These are phyloP conservation scores for Sporodiniella umbellata DNA, from an alignment of 371 early-diverging fungal species.

Conservation along the genomic window DNA sequence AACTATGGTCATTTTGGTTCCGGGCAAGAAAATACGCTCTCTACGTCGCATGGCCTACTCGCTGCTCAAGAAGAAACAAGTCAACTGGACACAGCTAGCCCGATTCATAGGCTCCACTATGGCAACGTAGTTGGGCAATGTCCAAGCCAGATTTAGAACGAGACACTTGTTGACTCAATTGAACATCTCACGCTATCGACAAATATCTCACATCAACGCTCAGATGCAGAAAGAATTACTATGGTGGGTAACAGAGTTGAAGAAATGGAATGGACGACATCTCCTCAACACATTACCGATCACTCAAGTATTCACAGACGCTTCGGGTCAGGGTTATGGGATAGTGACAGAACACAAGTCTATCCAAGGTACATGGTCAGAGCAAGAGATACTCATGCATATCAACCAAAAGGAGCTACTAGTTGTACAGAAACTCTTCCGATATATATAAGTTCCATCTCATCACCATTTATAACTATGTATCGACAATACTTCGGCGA, in stretches of 20 bases:
- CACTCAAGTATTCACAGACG: slow-evolving; percentile 4
- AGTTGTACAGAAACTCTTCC: slow-evolving; percentile 2
- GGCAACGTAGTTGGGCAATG: neutral
- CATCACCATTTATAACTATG: neutral
- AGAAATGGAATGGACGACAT: slow-evolving; percentile 8
- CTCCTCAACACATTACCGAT: slow-evolving; percentile 4
- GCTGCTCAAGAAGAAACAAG: neutral
- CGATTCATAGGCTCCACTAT: neutral
- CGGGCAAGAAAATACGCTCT: slow-evolving; percentile 10
- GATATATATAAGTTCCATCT: neutral
- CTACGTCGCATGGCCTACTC: slow-evolving; percentile 6
- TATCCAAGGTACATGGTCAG: slow-evolving; percentile 4
- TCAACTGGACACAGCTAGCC: neutral
- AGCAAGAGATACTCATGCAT: slow-evolving; percentile 3
- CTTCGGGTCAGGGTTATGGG: slow-evolving; percentile 7
- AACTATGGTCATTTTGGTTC: neutral
- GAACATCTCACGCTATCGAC: neutral
- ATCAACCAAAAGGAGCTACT: slow-evolving; percentile 29
- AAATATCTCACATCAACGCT: neutral
- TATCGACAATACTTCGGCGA: slow-evolving; percentile 2
- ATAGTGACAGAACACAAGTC: neutral
- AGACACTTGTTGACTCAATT: neutral
- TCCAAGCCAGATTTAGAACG: neutral
- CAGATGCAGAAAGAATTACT: neutral
- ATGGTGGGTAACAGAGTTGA: neutral